These are phyloP conservation scores for Isochrysis galbana DNA, from an alignment of 78 protist genomes.

Conservation along the genomic window DNA sequence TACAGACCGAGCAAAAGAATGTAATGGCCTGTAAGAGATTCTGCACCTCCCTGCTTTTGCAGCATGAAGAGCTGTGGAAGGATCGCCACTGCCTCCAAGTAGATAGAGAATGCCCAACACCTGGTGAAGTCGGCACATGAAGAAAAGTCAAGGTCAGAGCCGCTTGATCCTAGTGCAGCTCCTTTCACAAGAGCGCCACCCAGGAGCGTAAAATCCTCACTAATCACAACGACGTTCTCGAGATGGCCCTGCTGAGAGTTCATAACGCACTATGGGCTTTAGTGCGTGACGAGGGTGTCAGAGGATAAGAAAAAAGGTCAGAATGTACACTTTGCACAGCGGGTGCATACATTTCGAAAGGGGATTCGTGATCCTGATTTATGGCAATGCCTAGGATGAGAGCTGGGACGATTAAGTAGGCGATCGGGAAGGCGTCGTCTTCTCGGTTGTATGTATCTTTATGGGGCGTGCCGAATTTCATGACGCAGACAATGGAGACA, in stretches of 20 bases:
- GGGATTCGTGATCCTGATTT: background rate
- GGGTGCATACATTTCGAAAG: constrained; percentile 19
- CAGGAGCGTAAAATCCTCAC: no score
- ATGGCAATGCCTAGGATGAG: background rate
- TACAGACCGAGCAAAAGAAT: constrained; percentile 33
- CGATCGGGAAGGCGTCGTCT: background rate
- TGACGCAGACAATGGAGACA: constrained; percentile 6
- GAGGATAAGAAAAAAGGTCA: no score
- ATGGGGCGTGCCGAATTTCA: constrained; percentile 15
- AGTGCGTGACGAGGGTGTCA: no score
- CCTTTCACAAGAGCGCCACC: no score
- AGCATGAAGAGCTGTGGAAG: constrained; percentile 55
- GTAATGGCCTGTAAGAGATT: constrained; percentile 39
- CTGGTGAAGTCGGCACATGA: no score
- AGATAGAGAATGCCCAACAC: constrained; percentile 52
- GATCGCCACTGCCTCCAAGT: constrained; percentile 53
- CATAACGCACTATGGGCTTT: no score
- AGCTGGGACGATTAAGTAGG: background rate
- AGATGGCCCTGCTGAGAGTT: no score
- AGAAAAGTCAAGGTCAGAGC: no score
- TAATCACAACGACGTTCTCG: no score
- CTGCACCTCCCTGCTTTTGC: constrained; percentile 35
- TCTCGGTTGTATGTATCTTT: constrained; percentile 5
- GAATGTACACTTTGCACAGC: no score
- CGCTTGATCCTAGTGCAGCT: no score